A percentile compares a stretch with the other conserved stretches of the same genome.
Evolutionary conservation across 2,329 filamentous ascomycete genomes (phyloP).

Genomic region (Diaporthe australafricana): DNA sequence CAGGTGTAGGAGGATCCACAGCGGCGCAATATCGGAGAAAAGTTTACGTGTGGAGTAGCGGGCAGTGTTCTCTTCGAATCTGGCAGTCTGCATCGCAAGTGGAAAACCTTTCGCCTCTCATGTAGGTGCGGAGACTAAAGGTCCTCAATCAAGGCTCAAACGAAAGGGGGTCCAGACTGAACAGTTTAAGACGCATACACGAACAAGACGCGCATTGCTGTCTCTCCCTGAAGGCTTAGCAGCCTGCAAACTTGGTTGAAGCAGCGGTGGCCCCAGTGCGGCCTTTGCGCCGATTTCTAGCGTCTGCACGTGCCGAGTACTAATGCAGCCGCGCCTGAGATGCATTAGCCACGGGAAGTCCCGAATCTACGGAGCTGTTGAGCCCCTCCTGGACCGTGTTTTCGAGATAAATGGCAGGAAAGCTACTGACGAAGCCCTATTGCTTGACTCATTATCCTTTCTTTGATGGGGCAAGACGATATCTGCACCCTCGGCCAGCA

Average conservation of each 20-base stretch:
- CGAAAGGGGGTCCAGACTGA: not conserved
- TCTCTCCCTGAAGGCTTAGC: not conserved
- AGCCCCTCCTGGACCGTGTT: not conserved
- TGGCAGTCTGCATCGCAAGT: not conserved
- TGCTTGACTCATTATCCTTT: constrained; percentile 6
- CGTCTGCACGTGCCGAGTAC: not conserved
- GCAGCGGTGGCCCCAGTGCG: not conserved
- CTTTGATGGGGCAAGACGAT: not conserved
- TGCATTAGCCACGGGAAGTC: not conserved
- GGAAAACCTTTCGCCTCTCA: too few relatives aligned
- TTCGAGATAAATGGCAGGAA: not conserved
- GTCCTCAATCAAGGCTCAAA: not conserved
- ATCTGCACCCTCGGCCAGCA: not conserved
- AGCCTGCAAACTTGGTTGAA: not conserved
- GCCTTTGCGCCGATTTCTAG: not conserved
- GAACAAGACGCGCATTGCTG: not conserved
- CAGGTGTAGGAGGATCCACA: not conserved
- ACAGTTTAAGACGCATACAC: not conserved
- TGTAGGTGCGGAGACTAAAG: too few relatives aligned
- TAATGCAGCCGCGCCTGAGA: not conserved
- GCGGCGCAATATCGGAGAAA: constrained; percentile 7
- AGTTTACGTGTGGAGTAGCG: not conserved
- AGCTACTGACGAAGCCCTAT: not conserved
- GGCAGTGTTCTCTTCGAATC: not conserved
- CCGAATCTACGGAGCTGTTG: not conserved